These are phyloP conservation scores for Vaccinium myrtillus DNA, from an alignment of 148 eudicot genomes.

Conservation along the genomic window DNA sequence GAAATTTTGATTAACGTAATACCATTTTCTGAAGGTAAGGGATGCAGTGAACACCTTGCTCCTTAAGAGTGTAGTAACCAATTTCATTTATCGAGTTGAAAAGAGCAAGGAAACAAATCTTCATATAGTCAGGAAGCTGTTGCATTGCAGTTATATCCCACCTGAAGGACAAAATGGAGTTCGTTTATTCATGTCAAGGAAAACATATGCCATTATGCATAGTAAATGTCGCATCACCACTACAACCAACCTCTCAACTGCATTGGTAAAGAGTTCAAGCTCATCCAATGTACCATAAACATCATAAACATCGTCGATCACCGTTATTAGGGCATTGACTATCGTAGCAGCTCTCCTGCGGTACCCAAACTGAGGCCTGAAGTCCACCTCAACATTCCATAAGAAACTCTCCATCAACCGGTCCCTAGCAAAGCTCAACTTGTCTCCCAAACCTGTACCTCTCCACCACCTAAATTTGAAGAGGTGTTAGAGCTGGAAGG, in stretches of 20 bases:
- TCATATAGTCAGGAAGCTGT: constrained; percentile 8
- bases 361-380: background rate
- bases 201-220: background rate
- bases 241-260: background rate
- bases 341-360: background rate
- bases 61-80: background rate
- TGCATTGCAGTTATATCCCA: constrained; percentile 16
- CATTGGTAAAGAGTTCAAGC: constrained; percentile 1
- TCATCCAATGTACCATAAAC: constrained; percentile 13
- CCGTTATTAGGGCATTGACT: background rate
- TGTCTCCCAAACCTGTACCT: background rate
- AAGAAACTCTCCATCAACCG: background rate
- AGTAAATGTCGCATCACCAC: background rate
- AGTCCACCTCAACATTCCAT: background rate
- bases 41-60: constrained; percentile 4
- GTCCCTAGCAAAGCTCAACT: background rate
- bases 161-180: background rate
- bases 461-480: constrained; percentile 6
- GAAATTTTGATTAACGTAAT: background rate
- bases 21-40: constrained; percentile 18
- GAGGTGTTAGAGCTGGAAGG: no score
- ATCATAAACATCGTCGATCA: background rate
- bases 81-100: background rate
- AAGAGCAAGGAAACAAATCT: background rate
- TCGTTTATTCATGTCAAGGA: background rate